Evolutionary conservation across 2,329 filamentous ascomycete genomes (phyloP), one percentile per base, ranked within the genome.

Genomic region (Epichloe brachyelytri): DNA sequence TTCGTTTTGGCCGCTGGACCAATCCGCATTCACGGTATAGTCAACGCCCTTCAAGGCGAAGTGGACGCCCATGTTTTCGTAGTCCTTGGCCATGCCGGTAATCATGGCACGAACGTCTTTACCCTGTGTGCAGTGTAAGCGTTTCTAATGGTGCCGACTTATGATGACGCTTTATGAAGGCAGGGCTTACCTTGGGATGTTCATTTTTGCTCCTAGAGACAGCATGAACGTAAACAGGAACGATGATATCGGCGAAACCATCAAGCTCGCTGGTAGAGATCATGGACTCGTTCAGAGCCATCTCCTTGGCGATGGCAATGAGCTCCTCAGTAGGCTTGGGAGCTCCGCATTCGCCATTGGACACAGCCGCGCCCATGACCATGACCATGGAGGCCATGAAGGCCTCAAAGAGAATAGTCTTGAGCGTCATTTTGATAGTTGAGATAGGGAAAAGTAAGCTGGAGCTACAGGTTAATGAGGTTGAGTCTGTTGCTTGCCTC

Each of bases 141-240:
- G 33, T 33, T 17, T 33, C 15, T 36, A 15, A 22, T 40, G 12
- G 22, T 17, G 37, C 3, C 11, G 8, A 43, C 14, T 14, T 11
- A 41, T 8, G 1, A 26, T 26, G 22, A 26, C 2, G 26, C 7
- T 12, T 17, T n/a, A 41, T 5, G 5, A 34, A 11, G 22, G 12
- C 20, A 43, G 14, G 12, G 17, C 43, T 39, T 26, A 46, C 49
- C 36, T 34, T 46, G 41, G 36, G 8, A 46, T 17, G 7, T 17
- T 46, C 6, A 7, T 36, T 36, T 10, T 51, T 19, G 10, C 4
- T 7, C n/a, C 8, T 15, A 19, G 49, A 12, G 6, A 51, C 49
- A 26, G 43, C 11, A 17, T 51, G 49, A 40, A 48, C 43, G 19
- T 51, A 47, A 3, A 51, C 37, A 17, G 49, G 49, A 19, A 51